Percentiles rank a stretch among this genome's conserved stretches.
phyloP scores from a whole-genome alignment of 2,329 filamentous ascomycete genomes.

The Leptographium flavum region DNA sequence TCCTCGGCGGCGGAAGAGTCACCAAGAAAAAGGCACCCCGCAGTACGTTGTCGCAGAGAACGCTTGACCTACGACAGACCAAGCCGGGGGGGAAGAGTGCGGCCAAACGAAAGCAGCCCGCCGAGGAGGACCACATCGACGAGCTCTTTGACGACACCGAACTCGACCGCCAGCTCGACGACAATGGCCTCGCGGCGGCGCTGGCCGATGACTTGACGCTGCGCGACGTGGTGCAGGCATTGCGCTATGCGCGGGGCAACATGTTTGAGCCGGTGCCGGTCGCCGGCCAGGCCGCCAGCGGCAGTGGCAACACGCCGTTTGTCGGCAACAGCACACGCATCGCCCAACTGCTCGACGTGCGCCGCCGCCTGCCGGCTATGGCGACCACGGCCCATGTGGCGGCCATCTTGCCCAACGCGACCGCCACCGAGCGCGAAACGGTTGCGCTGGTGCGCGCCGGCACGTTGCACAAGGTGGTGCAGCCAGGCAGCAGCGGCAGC shows the following conservation, averaged over 20 bases:
- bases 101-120: conserved; percentile 17
- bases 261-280: conserved; percentile 55
- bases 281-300: too few species aligned
- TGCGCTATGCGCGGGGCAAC: conserved; percentile 42
- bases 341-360: conserved; percentile 48
- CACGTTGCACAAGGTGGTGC: conserved; percentile 41
- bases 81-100: conserved; percentile 3
- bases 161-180: conserved; percentile 29
- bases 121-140: conserved; percentile 24
- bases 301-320: conserved; percentile 8
- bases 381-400: conserved; percentile 54
- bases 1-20: conserved; percentile 12
- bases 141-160: conserved; percentile 1
- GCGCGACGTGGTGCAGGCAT: conserved; percentile 48
- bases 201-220: conserved; percentile 42
- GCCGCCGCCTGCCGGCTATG: conserved; percentile 44
- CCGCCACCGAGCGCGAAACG: conserved; percentile 52
- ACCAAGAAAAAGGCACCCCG: conserved; percentile 10
- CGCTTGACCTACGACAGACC: conserved; percentile 9
- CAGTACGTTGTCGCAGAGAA: conserved; percentile 9
- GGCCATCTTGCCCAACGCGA: conserved; percentile 46
- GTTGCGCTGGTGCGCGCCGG: conserved; percentile 44
- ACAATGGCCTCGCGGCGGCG: conserved; percentile 40
- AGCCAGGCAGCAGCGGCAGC: conserved; percentile 39
- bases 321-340: conserved; percentile 26